Evolutionary conservation across 345 rosid species (phyloP).

Genomic region (Microthlaspi erraticum): DNA sequence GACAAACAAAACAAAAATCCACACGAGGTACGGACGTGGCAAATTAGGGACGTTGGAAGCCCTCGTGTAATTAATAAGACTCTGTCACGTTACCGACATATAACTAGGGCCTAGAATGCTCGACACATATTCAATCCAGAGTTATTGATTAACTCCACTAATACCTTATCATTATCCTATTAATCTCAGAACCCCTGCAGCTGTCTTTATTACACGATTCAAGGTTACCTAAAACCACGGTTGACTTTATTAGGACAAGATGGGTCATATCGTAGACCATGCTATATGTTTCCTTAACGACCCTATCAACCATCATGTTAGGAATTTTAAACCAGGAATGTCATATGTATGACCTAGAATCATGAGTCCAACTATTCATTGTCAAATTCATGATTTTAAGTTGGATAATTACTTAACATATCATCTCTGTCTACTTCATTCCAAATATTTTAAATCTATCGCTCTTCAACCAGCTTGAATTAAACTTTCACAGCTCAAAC

Average conservation of each 20-base stretch:
- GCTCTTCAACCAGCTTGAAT: no score
- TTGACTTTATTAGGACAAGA: not conserved
- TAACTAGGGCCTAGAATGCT: constrained; percentile 31
- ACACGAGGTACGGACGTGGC: constrained; percentile 30
- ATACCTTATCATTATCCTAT: not conserved
- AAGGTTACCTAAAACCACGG: not conserved
- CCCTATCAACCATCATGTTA: no score
- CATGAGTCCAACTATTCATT: no score
- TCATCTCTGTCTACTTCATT: no score
- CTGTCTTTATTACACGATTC: not conserved
- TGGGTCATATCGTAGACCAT: no score
- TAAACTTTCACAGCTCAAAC: not conserved
- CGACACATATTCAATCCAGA: constrained; percentile 19
- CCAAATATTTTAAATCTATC: no score
- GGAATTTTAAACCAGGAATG: no score
- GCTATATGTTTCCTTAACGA: no score
- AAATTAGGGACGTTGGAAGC: constrained; percentile 22
- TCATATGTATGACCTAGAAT: no score
- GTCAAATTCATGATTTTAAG: no score
- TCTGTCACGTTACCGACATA: constrained; percentile 42
- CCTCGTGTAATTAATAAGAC: not conserved
- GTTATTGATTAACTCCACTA: not conserved
- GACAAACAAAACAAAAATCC: not conserved
- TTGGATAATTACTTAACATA: no score
- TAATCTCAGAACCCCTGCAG: not conserved